A percentile compares a stretch with the other conserved stretches of the same genome.
These are phyloP conservation scores for Paralagenidium karlingii DNA, from an alignment of 352 stramenopile genomes.

Conservation along the genomic window DNA sequence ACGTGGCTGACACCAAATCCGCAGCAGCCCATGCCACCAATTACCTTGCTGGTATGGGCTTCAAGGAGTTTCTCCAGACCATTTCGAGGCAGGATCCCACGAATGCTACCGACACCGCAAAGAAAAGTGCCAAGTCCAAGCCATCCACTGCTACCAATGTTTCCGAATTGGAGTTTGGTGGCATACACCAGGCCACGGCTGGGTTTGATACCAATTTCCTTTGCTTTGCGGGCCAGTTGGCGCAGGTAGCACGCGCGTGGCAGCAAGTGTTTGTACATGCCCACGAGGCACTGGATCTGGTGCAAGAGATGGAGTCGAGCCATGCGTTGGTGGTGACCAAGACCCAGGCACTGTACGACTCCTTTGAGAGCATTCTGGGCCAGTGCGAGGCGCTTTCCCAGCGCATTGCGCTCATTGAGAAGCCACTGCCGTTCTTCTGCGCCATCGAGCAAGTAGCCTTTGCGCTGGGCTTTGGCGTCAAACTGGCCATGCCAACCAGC, in stretches of 20 bases:
- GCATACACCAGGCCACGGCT: conserved; percentile 14
- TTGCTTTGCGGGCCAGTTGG: conserved; percentile 16
- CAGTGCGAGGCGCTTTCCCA: conserved; percentile 47
- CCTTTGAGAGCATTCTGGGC: conserved; percentile 51
- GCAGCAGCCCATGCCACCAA: background rate
- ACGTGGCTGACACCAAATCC: background rate
- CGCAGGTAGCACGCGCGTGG: conserved; percentile 22
- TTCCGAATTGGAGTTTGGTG: background rate
- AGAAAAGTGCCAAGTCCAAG: too few species aligned
- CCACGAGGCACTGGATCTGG: conserved; percentile 39
- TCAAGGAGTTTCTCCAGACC: background rate
- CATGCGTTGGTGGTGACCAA: conserved; percentile 62
- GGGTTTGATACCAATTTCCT: conserved; percentile 11
- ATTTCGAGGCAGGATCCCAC: background rate
- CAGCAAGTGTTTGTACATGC: conserved; percentile 30
- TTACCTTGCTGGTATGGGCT: background rate
- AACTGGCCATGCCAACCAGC: conserved; percentile 31
- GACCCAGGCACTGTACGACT: conserved; percentile 64
- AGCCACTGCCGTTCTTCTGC: conserved; percentile 61
- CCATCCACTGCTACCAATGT: background rate
- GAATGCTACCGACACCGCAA: too few species aligned
- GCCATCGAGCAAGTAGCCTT: conserved; percentile 40
- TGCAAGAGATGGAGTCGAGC: conserved; percentile 73
- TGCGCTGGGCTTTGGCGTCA: conserved; percentile 52
- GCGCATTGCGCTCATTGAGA: conserved; percentile 43